Conservation (phyloP, 2,329 filamentous ascomycete genomes). For the Fusarium humuli region DNA sequence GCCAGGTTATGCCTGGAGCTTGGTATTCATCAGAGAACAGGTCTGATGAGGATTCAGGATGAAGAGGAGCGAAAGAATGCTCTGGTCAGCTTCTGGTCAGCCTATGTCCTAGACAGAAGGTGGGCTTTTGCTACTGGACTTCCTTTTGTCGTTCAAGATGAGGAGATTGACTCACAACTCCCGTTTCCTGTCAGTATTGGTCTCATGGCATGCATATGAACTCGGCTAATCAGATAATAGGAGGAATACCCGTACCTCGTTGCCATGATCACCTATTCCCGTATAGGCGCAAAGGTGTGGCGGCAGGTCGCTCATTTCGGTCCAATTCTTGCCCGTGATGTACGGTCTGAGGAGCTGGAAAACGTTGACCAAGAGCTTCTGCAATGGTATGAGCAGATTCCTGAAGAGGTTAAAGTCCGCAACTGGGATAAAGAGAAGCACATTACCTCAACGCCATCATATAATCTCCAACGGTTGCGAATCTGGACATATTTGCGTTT, state of each 20-base stretch:
- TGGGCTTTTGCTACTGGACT: conserved; percentile 93
- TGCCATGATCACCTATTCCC: conserved; percentile 87
- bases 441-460: conserved; percentile 67
- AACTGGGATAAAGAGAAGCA: conserved; percentile 67
- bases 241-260: conserved; percentile 76
- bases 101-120: conserved; percentile 85
- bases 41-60: conserved; percentile 75
- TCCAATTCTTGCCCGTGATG: conserved; percentile 68
- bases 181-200: conserved; percentile 76
- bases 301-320: conserved; percentile 78
- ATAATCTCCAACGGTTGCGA: conserved; percentile 78
- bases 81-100: conserved; percentile 84
- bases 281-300: conserved; percentile 89
- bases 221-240: conserved; percentile 45
- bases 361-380: conserved; percentile 85
- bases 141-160: conserved; percentile 86
- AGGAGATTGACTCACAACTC: conserved; percentile 83
- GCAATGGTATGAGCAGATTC: conserved; percentile 86
- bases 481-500: conserved; percentile 87
- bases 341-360: conserved; percentile 80
- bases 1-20: conserved; percentile 82
- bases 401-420: conserved; percentile 66
- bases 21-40: conserved; percentile 84
- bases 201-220: background rate
- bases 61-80: conserved; percentile 76